Evolutionary conservation across 768 basidiomycete genomes (phyloP).

Genomic region (Amanita jacksonii): DNA sequence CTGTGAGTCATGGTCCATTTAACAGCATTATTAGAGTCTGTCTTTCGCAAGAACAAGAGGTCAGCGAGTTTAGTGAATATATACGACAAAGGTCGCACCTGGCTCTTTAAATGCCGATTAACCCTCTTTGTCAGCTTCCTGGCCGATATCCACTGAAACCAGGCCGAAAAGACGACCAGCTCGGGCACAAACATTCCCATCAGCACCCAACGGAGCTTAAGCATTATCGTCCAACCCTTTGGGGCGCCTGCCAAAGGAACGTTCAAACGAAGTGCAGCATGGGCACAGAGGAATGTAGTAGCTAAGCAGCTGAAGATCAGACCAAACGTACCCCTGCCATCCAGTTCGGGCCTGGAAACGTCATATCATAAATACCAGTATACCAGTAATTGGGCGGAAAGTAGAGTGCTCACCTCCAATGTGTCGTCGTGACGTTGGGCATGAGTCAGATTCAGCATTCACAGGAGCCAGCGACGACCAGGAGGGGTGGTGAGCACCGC

Average conservation of each 20-base stretch:
- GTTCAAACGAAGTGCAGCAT: slow-evolving; percentile 8
- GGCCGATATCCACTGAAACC: neutral
- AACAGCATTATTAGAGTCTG: no score
- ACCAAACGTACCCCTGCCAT: neutral
- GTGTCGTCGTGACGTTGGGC: no score
- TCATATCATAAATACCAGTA: no score
- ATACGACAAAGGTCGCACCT: neutral
- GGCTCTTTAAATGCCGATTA: neutral
- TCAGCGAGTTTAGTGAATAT: no score
- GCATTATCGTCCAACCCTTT: neutral
- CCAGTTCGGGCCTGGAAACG: neutral
- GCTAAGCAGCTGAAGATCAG: slow-evolving; percentile 8
- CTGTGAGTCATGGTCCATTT: neutral
- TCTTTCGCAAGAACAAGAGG: no score
- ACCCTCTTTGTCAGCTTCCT: neutral
- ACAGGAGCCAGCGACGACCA: no score
- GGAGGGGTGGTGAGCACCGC: no score
- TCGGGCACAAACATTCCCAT: neutral
- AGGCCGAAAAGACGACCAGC: neutral
- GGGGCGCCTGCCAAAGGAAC: neutral
- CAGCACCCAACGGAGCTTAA: neutral
- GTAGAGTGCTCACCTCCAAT: no score
- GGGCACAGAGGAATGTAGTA: slow-evolving; percentile 8
- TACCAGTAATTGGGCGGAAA: no score
- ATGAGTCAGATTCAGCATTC: no score